These are phyloP conservation scores for Candida ortonii DNA, from an alignment of 805 yeast species.

Conservation along the genomic window DNA sequence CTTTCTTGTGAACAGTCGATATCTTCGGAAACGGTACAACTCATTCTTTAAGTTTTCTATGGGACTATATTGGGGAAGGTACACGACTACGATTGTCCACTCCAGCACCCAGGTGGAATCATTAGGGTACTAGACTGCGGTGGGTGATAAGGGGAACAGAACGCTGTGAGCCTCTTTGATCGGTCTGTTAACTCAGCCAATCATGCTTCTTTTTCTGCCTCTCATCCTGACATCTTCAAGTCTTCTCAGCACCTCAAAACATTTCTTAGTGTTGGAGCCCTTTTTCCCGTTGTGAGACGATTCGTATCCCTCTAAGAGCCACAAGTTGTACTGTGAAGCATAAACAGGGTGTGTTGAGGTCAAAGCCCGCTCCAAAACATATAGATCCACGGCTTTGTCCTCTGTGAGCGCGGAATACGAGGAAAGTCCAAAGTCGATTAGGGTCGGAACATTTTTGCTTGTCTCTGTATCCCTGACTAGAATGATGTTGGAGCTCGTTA, in stretches of 20 bases:
- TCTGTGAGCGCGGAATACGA: constrained; percentile 73
- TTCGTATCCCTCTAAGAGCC: constrained; percentile 73
- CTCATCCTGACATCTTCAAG: constrained; percentile 83
- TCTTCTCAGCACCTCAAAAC: constrained; percentile 55
- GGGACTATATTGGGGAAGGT: too few species aligned
- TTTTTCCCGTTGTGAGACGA: constrained; percentile 33
- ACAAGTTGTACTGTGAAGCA: constrained; percentile 58
- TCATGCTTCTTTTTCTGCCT: constrained; percentile 93
- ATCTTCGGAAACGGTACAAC: too few species aligned
- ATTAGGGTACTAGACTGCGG: too few species aligned
- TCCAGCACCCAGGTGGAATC: too few species aligned
- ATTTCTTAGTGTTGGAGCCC: constrained; percentile 36
- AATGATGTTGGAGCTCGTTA: constrained; percentile 86
- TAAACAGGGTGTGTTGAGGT: constrained; percentile 83
- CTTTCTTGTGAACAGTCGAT: not conserved
- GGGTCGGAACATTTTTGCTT: constrained; percentile 40
- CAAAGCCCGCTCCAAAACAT: constrained; percentile 90
- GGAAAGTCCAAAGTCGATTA: constrained; percentile 92
- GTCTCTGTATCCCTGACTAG: constrained; percentile 32
- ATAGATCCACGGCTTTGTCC: constrained; percentile 95
- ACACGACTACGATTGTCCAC: too few species aligned
- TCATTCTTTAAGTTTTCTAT: too few species aligned
- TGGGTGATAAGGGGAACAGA: too few species aligned
- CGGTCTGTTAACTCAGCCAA: too few species aligned
- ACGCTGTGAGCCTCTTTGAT: too few species aligned